A percentile compares a stretch with the other conserved stretches of the same genome.
Evolutionary conservation across 495 filamentous ascomycete genomes (phyloP).

Genomic region (Talaromyces proteolyticus): DNA sequence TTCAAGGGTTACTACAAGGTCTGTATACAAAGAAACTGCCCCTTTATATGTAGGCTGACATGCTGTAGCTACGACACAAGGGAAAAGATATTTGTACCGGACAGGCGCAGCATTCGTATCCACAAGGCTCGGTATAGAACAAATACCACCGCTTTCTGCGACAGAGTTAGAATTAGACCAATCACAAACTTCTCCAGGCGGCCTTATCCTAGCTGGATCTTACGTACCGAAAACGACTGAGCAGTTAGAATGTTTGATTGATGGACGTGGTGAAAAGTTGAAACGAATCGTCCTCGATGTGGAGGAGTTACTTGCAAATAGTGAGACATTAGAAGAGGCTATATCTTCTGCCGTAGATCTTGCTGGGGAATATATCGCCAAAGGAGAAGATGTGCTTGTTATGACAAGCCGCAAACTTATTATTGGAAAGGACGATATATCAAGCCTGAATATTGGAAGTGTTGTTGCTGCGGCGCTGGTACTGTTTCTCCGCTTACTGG

Average conservation of each 20-base stretch:
- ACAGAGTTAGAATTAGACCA: conserved; percentile 27
- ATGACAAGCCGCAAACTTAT: conserved; percentile 50
- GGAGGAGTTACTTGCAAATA: conserved; percentile 30
- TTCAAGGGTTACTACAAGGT: conserved; percentile 37
- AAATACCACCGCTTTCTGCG: conserved; percentile 37
- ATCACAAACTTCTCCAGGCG: conserved; percentile 26
- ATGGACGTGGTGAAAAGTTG: conserved; percentile 28
- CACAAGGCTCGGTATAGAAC: conserved; percentile 42
- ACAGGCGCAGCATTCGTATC: conserved; percentile 51
- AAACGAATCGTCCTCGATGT: conserved; percentile 44
- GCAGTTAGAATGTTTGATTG: conserved; percentile 35
- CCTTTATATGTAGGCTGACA: conserved; percentile 9
- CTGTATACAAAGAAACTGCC: conserved; percentile 31
- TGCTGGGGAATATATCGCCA: conserved; percentile 18
- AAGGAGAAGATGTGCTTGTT: conserved; percentile 39
- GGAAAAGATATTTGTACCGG: conserved; percentile 29
- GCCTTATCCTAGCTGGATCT: conserved; percentile 45
- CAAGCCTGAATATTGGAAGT: conserved; percentile 38
- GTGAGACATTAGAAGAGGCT: conserved; percentile 13
- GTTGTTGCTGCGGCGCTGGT: conserved; percentile 41
- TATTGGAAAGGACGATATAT: conserved; percentile 35
- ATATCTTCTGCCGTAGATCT: conserved; percentile 19
- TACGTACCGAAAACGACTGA: conserved; percentile 52
- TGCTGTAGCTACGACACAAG: neutral
- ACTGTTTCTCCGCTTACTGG: conserved; percentile 29